Evolutionary conservation across 2,329 filamentous ascomycete genomes (phyloP), one percentile per base, ranked within the genome.

Genomic region (Aspergillus vadensis): DNA sequence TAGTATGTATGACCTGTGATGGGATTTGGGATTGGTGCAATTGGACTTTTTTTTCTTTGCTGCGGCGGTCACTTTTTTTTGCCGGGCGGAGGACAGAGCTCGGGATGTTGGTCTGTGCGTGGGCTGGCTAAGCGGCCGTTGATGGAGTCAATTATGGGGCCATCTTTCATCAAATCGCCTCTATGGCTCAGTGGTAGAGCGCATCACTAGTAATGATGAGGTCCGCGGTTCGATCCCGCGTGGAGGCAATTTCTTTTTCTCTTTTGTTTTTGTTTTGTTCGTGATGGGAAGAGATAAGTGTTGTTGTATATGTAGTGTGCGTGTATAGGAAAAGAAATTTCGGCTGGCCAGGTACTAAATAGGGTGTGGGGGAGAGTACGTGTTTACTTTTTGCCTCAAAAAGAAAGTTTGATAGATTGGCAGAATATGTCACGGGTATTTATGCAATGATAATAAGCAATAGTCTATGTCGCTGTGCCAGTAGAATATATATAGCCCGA

Each of bases 1-100:
- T 44, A 21, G 39, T 25, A 32, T 55, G 38, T 30, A 47, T 17
- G 1, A 41, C 41, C 32, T 36, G 32, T 43, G 49, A 61, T 41
- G 27, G 53, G 51, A 5, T 27, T 21, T 27, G 39, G 27, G 52
- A 62, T 58, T 25, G 43, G 52, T 56, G 44, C 57, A 49, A 66
- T 57, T 53, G 69, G 70, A 73, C 68, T 65, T 70, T 76, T 76
- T 76, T 76, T 64, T 60, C 58, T 63, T 60, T 36, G 32, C 32
- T 0, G 0, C 59, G 57, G 56, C 57, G 69, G 32, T 36, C 32
- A 36, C 32, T 36, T 36, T 65, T 69, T 74, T 74, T 67, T 76
- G 73, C 71, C 73, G 70, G 73, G 72, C 73, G 71, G 72, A 64
- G 71, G 72, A 63, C 54, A 54, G 57, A 56, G 49, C 55, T 55